Evolutionary conservation across 345 rosid genomes (phyloP), one percentile per base, ranked within the genome.

Genomic region (Lenwebbia sp.): DNA sequence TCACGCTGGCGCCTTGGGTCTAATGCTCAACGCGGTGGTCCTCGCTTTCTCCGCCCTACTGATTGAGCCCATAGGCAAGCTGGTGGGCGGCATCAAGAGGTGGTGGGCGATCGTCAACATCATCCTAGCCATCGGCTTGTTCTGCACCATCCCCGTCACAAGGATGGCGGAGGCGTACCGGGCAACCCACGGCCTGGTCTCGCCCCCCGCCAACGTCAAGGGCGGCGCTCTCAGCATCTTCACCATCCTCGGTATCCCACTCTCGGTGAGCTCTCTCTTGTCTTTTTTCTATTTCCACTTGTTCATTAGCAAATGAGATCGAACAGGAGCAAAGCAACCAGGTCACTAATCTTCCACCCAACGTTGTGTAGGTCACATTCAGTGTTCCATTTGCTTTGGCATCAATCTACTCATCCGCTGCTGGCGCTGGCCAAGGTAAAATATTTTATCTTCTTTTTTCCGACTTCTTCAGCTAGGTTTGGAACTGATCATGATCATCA

Each of bases 351-450:
- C 81, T 19, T 4, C 81, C 47, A 11, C 40, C 3, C 25, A 9
- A 10, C 47, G 47, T 26, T 85, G 51, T 89, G 88, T 93, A 96
- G 99, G 90, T 95, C 56, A 96, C 96, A 82, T 95, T 54, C 86
- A 97, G 97, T 83, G 88, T 97, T 84, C 98, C 98, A 4, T 97
- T 94, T 85, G 99, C 99, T 84, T 65, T 97, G 93, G 98, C 99
- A 82, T 97, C 99, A 58, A 97, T 95, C 62, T 97, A 91, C 87
- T 95, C 92, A 47, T 86, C 86, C 44, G 70, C 85, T 17, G 47
- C 94, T 17, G 93, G 94, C 83, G 97, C 95, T 19, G 99, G 99
- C 86, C 99, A 97, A 95, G 99, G 99, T 93, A n/a, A 55, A 26
- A 14, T 30, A 47, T 4, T 76, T 37, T 44, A 17, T 85, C 17